Evolutionary conservation across 768 basidiomycete genomes (phyloP).

Genomic region (Collybia mongolica): DNA sequence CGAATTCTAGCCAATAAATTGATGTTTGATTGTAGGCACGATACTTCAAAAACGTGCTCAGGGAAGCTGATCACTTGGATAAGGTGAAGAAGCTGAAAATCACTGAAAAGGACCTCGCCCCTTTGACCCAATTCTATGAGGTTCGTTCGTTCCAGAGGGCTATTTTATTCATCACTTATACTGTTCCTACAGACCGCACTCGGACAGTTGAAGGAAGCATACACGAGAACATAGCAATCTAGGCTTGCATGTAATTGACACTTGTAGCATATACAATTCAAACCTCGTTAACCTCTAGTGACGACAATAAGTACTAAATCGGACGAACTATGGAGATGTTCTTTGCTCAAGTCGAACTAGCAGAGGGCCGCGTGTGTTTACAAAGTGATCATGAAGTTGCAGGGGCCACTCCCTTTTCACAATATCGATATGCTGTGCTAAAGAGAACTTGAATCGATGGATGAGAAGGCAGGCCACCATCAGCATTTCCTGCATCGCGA

Average conservation of each 20-base stretch:
- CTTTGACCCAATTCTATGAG: conserved; percentile 64
- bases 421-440: too few relatives aligned
- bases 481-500: conserved; percentile 40
- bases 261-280: too few relatives aligned
- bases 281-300: too few relatives aligned
- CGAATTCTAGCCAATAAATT: not conserved
- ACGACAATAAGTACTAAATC: too few relatives aligned
- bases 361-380: too few relatives aligned
- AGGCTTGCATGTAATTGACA: too few relatives aligned
- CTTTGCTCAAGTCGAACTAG: too few relatives aligned
- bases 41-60: conserved; percentile 84
- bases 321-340: too few relatives aligned
- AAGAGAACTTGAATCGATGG: too few relatives aligned
- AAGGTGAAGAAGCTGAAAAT: conserved; percentile 70
- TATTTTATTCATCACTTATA: conserved; percentile 1
- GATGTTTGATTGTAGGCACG: conserved; percentile 53
- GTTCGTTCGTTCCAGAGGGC: conserved; percentile 33
- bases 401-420: too few relatives aligned
- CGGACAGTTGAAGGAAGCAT: conserved; percentile 35
- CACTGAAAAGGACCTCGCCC: conserved; percentile 55
- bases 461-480: conserved; percentile 35
- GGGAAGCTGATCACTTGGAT: conserved; percentile 64
- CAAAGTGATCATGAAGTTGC: too few relatives aligned
- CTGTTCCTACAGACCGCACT: conserved; percentile 34
- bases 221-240: conserved; percentile 22